A percentile compares a stretch with the other conserved stretches of the same genome.
Evolutionary conservation across 495 filamentous ascomycete genomes (phyloP).

Genomic region (Aspergillus nanangensis): DNA sequence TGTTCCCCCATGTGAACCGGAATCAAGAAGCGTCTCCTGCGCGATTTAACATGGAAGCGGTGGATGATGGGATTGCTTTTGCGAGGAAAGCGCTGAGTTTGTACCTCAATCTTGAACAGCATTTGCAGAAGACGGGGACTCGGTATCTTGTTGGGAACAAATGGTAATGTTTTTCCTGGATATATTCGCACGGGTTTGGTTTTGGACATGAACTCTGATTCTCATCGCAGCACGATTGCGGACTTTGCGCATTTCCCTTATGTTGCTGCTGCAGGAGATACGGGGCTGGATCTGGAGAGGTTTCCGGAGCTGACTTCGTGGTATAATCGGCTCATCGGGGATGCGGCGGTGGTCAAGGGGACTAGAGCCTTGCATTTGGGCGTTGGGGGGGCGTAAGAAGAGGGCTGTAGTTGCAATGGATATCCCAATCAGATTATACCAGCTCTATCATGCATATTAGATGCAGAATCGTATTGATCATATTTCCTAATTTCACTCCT

Average conservation of each 20-base stretch:
- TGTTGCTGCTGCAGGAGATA: constrained; percentile 1
- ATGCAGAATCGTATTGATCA: no score
- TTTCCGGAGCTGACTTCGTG: constrained; percentile 10
- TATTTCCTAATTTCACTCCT: no score
- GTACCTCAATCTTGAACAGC: constrained; percentile 8
- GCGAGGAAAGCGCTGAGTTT: constrained; percentile 3
- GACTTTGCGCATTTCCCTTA: constrained; percentile 3
- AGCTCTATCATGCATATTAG: neutral
- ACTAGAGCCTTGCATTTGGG: constrained; percentile 1
- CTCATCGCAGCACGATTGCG: constrained; percentile 5
- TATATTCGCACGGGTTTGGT: no score
- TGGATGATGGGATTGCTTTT: neutral
- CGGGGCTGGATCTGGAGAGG: constrained; percentile 7
- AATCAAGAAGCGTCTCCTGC: neutral
- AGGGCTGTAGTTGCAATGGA: neutral
- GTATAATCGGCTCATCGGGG: constrained; percentile 5
- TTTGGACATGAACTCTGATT: neutral
- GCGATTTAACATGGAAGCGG: neutral
- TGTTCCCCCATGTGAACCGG: neutral
- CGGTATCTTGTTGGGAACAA: constrained; percentile 6
- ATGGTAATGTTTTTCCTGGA: neutral
- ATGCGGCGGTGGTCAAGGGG: constrained; percentile 2
- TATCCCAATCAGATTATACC: neutral
- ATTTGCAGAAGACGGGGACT: neutral
- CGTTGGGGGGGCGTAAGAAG: neutral